Percentiles rank a stretch among this genome's conserved stretches.
These are phyloP conservation scores for Isatis lusitanica DNA, from an alignment of 441 rosid species.

Conservation along the genomic window DNA sequence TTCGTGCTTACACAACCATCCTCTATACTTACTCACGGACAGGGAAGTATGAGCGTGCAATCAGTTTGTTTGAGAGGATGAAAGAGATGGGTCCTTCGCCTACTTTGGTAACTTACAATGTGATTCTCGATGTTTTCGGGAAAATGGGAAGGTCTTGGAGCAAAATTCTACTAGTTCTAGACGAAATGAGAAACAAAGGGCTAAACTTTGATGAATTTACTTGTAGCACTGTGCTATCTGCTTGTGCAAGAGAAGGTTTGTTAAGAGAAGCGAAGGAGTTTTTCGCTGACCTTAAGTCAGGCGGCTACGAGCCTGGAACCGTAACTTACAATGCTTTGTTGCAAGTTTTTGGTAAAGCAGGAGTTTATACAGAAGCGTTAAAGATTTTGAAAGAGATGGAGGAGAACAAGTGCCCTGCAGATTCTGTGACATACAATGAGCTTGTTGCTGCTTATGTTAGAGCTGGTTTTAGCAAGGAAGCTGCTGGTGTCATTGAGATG, in stretches of 20 bases:
- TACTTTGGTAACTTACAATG: constrained; percentile 82
- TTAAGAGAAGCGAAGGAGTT: constrained; percentile 73
- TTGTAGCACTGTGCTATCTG: constrained; percentile 88
- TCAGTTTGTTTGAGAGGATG: constrained; percentile 62
- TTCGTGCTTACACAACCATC: constrained; percentile 74
- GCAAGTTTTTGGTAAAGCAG: constrained; percentile 83
- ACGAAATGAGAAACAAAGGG: constrained; percentile 65
- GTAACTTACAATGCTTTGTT: constrained; percentile 78
- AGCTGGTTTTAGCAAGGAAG: constrained; percentile 82
- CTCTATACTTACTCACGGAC: constrained; percentile 61
- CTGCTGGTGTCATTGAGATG: constrained; percentile 65
- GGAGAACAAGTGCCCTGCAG: constrained; percentile 65
- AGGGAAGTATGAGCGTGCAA: constrained; percentile 61
- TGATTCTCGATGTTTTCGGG: constrained; percentile 88
- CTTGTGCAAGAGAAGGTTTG: constrained; percentile 86
- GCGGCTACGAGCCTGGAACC: constrained; percentile 75
- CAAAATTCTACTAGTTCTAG: constrained; percentile 57
- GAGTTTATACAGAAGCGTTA: constrained; percentile 67
- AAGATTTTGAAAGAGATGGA: constrained; percentile 84
- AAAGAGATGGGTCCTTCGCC: constrained; percentile 70
- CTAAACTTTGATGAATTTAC: constrained; percentile 79
- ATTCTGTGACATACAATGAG: constrained; percentile 84
- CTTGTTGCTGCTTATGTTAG: constrained; percentile 80
- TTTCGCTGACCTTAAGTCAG: constrained; percentile 58
- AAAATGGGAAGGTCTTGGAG: constrained; percentile 84